Base-by-base conservation (phyloP, 2,329 filamentous ascomycete genomes). In the Talaromyces funiculosus region DNA sequence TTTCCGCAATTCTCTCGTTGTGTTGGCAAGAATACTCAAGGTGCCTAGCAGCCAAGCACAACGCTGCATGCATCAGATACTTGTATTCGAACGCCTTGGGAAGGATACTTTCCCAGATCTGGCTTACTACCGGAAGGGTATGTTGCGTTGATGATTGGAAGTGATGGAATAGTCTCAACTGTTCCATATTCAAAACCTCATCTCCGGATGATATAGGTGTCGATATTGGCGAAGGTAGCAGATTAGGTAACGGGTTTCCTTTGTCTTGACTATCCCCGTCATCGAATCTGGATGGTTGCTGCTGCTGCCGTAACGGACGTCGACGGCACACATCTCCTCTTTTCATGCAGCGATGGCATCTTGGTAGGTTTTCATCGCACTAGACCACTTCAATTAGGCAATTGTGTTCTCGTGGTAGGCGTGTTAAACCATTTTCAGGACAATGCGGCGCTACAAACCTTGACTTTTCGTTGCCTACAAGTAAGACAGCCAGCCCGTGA, bases 281-380 rank as follows among this genome's bases (percentile, higher is more conserved):
- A 14, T 33, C n/a, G 26, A 7, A 20, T 10, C 9, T 33, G 9
- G 9, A 20, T 16, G n/a, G 4, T 20, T 51, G 31, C 7, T 51
- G 33, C 22, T 43, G 40, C 26, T 35, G 26, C n/a, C 31, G 54
- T n/a, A 8, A 14, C 2, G 38, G 38, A 43, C 54, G 43, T 8
- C 45, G 37, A 22, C 60, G 29, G 26, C 60, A 61, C 14, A 22
- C 37, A 35, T 61, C 60, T 16, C 55, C 60, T 31, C 60, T 45
- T 10, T 61, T 58, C 20, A 58, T 14, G 47, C 60, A 61, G n/a
- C 60, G 55, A 9, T 53, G 33, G 10, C 60, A 61, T 9, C 45
- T 54, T 26, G 60, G 60, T 10, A 45, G 47, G 16, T 42, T 58
- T 18, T 61, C 60, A 49, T 61, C 60, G 16, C 60, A 61, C 60